phyloP scores from a whole-genome alignment of 768 basidiomycete species.

The Chalciporus pseudorubinellus region DNA sequence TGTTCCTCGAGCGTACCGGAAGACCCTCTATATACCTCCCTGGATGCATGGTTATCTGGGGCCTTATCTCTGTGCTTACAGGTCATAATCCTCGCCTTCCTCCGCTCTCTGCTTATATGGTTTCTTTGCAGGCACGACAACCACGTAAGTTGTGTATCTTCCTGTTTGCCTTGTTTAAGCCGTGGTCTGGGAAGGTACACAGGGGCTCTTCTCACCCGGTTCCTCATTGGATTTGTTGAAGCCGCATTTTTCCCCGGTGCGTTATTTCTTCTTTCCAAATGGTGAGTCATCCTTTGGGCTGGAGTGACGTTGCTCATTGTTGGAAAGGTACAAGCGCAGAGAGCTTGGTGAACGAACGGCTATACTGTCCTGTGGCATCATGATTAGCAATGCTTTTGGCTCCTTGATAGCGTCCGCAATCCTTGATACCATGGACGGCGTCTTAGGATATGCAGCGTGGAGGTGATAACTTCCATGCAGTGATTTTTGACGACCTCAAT shows the following conservation, averaged over 20 bases:
- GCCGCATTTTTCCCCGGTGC: constrained; percentile 73
- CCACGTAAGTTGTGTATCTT: constrained; percentile 26
- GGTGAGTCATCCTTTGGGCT: constrained; percentile 28
- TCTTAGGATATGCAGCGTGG: constrained; percentile 70
- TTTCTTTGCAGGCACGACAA: constrained; percentile 38
- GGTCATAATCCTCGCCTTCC: constrained; percentile 32
- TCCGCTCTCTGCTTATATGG: not conserved
- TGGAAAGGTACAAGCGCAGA: constrained; percentile 59
- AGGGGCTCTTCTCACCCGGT: constrained; percentile 65
- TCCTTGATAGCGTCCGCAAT: constrained; percentile 76
- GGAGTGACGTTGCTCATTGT: constrained; percentile 41
- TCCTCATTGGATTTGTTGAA: constrained; percentile 75
- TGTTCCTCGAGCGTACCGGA: constrained; percentile 66
- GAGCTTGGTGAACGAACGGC: constrained; percentile 73
- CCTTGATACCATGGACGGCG: constrained; percentile 67
- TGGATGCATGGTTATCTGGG: constrained; percentile 69
- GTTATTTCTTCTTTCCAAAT: constrained; percentile 35
- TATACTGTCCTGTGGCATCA: constrained; percentile 64
- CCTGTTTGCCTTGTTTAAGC: not conserved
- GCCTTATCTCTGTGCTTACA: constrained; percentile 53
- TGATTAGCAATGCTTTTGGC: constrained; percentile 82
- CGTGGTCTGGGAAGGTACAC: constrained; percentile 46
- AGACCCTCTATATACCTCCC: constrained; percentile 69
- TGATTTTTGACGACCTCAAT: not conserved
- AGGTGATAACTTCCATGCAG: constrained; percentile 40